Base-by-base conservation (phyloP, 179 eudicot species). In the Beta corolliflora region DNA sequence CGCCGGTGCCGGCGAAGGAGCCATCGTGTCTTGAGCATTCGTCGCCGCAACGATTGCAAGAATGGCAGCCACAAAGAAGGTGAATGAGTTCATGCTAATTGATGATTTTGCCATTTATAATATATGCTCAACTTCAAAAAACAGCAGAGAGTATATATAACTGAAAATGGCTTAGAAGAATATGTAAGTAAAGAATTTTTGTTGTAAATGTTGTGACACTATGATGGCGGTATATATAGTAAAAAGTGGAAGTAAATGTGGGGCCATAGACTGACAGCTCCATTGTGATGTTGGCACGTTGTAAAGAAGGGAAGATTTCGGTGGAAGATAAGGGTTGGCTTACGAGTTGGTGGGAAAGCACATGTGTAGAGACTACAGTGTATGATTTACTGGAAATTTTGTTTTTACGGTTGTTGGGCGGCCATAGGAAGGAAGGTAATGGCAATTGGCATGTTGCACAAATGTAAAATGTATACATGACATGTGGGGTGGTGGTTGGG, bases 1-100 rank as follows among this genome's bases (percentile, higher is more conserved):
- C 0, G 64, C 90, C 12, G 88, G 88, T 0, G 88, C 73, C 0
- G 89, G 90, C 18, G 87, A 78, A 0, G 87, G 85, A 0, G 86
- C 73, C 80, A 54, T 21, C 19, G 41, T 36, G 41, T 64, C 87
- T 23, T 82, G 78, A 11, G 64, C 85, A 16, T 65, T 71, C 52
- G 52, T 5, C 9, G 52, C 7, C 0, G 52, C 7, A 6, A 78
- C 67, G 3, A 80, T 21, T 0, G 79, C 54, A 7, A 80, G 66
- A 11, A 80, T 19, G 55, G 48, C 36, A 6, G 75, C 71, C 0
- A 81, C 14, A 45, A 66, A 2, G 76, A 84, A 63, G 16, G 31
- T 53, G 15, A 55, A 25, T 15, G 79, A 45, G 77, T 83, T 79
- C 73, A 29, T 81, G 76, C 61, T 75, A 2, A 76, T 21, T 46